phyloP scores from a whole-genome alignment of 1,139 yeast species.

The Geotrichum macrosporum region DNA sequence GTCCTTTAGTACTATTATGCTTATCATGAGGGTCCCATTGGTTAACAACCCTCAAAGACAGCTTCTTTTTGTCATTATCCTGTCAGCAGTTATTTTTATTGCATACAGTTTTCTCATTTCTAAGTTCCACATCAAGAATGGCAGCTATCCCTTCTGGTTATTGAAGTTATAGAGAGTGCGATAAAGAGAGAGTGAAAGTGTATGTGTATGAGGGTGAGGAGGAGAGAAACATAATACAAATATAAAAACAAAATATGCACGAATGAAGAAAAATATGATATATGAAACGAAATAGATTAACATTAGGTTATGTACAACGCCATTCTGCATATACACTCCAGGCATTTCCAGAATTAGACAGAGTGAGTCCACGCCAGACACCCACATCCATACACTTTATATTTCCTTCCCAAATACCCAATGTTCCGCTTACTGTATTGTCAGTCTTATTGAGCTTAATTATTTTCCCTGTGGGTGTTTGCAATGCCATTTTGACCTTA shows the following conservation, averaged over 20 bases:
- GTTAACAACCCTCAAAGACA: constrained; percentile 44
- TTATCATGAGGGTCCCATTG: constrained; percentile 51
- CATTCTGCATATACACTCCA: constrained; percentile 95
- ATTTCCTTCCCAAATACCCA: constrained; percentile 16
- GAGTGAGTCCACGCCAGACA: constrained; percentile 74
- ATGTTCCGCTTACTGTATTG: constrained; percentile 8
- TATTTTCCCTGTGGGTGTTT: constrained; percentile 80
- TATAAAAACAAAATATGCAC: no score
- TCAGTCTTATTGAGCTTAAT: constrained; percentile 50
- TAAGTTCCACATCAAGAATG: constrained; percentile 53
- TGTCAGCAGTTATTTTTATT: constrained; percentile 43
- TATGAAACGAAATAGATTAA: no score
- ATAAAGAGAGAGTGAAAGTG: not conserved
- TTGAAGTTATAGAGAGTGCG: no score
- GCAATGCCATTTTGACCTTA: constrained; percentile 54
- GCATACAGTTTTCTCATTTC: constrained; percentile 49
- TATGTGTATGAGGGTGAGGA: no score
- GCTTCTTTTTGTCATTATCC: constrained; percentile 43
- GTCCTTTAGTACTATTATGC: constrained; percentile 42
- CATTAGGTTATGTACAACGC: constrained; percentile 48
- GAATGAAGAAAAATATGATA: no score
- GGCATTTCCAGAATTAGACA: constrained; percentile 72
- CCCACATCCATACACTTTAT: constrained; percentile 42
- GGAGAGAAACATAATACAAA: no score
- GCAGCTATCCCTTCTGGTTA: constrained; percentile 46